Base-by-base conservation (phyloP, 2,329 filamentous ascomycete genomes). In the Grosmannia huntii region DNA sequence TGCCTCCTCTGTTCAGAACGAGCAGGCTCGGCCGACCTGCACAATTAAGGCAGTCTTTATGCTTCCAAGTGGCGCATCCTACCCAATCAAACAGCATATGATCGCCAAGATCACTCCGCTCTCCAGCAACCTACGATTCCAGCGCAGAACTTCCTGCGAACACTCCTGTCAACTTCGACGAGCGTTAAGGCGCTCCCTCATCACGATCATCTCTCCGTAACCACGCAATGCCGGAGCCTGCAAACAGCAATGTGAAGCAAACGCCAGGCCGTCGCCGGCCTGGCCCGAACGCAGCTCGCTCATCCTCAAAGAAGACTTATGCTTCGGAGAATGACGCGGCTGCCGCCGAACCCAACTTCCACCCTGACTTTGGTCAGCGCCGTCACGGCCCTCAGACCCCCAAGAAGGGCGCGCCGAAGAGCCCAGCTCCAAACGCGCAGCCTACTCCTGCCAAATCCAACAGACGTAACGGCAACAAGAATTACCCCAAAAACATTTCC, bases 301-400 rank as follows among this genome's bases (percentile, higher is more conserved):
- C 67, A 21, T 65, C 74, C 19, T 70, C 70, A 12, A 76, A 76
- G 60, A 82, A 79, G 68, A 75, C 74, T n/a, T 82, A 83, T 64
- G 80, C 77, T 27, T 83, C 81, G 4, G 81, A 83, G 67, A 82
- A 78, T 64, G 81, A 83, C 64, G 69, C 71, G 63, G 69, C 66
- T 51, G 68, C 52, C 21, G 25, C 62, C 62, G 71, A 68, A 62
- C 70, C 65, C 60, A 65, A 63, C 56, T 67, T 66, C 63, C 70
- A 64, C 66, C 73, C 62, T 65, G 73, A 67, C 52, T 65, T 69
- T 57, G 52, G 14, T 4, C 57, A 21, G 14, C 55, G 54, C 54
- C 52, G 49, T 33, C 46, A 33, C 4, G 55, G 56, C 4, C 62
- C 62, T 2, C 53, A 53, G 1, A 63, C 62, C 7, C 62, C 62